Evolutionary conservation across 176 grass and related monocot species (phyloP).

Genomic region (Cocos nucifera): DNA sequence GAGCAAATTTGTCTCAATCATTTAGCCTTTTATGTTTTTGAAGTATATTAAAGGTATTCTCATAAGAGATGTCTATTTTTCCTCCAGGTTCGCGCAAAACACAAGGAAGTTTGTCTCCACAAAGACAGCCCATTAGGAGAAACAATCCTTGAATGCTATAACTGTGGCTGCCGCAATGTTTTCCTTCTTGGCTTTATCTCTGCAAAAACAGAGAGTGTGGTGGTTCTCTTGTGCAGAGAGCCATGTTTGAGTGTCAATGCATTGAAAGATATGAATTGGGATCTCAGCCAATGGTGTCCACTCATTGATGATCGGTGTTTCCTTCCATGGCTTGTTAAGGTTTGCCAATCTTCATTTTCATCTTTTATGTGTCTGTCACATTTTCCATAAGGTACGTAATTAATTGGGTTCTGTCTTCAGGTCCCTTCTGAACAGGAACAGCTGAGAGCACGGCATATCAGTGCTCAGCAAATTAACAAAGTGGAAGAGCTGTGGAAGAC

Average conservation of each 20-base stretch:
- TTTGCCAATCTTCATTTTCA: conserved; percentile 23
- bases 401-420: conserved; percentile 21
- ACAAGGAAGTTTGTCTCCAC: conserved; percentile 98
- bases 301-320: conserved; percentile 99
- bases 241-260: conserved; percentile 99
- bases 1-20: too few relatives aligned
- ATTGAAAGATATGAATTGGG: conserved; percentile 99
- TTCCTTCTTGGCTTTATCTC: conserved; percentile 99
- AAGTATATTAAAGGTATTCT: too few relatives aligned
- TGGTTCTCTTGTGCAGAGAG: conserved; percentile 95
- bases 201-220: conserved; percentile 90
- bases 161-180: conserved; percentile 94
- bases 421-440: conserved; percentile 97
- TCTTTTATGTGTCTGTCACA: not conserved
- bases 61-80: not conserved
- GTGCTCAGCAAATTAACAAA: conserved; percentile 99
- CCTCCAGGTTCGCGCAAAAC: conserved; percentile 78
- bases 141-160: conserved; percentile 98
- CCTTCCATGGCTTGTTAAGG: conserved; percentile 96
- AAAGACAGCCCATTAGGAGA: conserved; percentile 96
- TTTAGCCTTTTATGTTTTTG: too few relatives aligned
- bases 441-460: conserved; percentile 88
- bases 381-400: too few relatives aligned
- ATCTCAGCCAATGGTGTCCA: conserved; percentile 96
- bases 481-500: conserved; percentile 97